These are phyloP conservation scores for Bjerkandera adusta DNA, from an alignment of 1,284 basidiomycete species.

Conservation along the genomic window DNA sequence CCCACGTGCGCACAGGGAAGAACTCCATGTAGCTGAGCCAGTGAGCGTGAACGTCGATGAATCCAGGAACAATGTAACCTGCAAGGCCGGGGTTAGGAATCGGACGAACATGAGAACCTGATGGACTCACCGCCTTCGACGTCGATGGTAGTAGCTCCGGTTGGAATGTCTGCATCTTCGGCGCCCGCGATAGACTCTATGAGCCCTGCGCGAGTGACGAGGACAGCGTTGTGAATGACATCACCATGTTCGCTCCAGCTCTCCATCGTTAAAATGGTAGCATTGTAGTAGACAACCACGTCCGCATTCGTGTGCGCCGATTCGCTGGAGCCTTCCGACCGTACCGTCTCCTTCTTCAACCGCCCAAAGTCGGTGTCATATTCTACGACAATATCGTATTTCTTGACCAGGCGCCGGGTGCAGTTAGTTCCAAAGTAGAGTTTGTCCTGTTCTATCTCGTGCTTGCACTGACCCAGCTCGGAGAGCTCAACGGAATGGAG, in stretches of 20 bases:
- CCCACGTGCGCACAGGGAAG: constrained; percentile 67
- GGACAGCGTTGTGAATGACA: constrained; percentile 45
- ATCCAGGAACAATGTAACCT: constrained; percentile 67
- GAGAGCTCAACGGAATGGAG: constrained; percentile 59
- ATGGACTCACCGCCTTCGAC: constrained; percentile 52
- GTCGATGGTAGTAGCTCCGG: constrained; percentile 49
- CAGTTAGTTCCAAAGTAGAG: constrained; percentile 59
- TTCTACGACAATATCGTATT: constrained; percentile 53
- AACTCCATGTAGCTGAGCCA: constrained; percentile 52
- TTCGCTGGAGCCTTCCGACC: no score
- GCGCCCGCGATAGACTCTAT: constrained; percentile 48
- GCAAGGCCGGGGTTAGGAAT: background rate
- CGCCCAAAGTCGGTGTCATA: constrained; percentile 60
- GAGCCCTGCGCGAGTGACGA: constrained; percentile 52
- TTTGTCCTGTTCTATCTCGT: constrained; percentile 44
- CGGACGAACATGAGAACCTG: background rate
- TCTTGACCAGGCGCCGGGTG: constrained; percentile 47
- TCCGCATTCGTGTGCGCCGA: constrained; percentile 33
- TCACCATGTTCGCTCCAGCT: constrained; percentile 40
- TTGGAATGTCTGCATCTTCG: constrained; percentile 37
- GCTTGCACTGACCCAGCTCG: constrained; percentile 45
- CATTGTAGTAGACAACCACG: constrained; percentile 57
- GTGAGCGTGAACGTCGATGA: constrained; percentile 73
- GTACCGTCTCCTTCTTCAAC: constrained; percentile 48
- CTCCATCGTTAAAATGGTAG: constrained; percentile 65